Conservation (phyloP, 1,284 basidiomycete species). For the Kalmanozyma brasiliensis region DNA sequence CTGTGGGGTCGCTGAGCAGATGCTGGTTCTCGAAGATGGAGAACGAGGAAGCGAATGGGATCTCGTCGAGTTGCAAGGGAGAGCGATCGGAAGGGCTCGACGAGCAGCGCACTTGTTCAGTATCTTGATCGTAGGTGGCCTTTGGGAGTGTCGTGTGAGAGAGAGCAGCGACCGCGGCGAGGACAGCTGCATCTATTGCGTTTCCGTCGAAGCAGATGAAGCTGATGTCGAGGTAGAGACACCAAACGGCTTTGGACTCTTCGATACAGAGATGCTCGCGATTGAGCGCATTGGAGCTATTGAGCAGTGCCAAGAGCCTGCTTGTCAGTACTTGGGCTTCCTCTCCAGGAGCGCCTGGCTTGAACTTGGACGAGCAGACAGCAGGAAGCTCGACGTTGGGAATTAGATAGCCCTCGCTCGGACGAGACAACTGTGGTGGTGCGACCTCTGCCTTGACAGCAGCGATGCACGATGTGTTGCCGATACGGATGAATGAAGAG, state of each 20-base stretch:
- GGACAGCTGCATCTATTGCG: slow-evolving; percentile 85
- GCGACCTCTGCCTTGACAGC: slow-evolving; percentile 56
- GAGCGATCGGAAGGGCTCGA: slow-evolving; percentile 69
- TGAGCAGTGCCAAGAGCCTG: slow-evolving; percentile 73
- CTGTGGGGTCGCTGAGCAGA: slow-evolving; percentile 82
- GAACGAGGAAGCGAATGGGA: slow-evolving; percentile 78
- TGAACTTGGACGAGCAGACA: slow-evolving; percentile 90
- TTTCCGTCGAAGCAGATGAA: slow-evolving; percentile 98
- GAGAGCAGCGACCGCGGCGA: slow-evolving; percentile 87
- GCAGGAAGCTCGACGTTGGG: slow-evolving; percentile 91
- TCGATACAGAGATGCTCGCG: slow-evolving; percentile 81
- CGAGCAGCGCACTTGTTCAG: slow-evolving; percentile 76
- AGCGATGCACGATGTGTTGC: slow-evolving; percentile 49
- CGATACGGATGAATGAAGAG: slow-evolving; percentile 43
- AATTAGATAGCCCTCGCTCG: slow-evolving; percentile 46
- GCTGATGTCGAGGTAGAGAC: slow-evolving; percentile 89
- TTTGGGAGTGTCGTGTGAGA: slow-evolving; percentile 77
- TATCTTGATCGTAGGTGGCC: slow-evolving; percentile 79
- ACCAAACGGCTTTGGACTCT: slow-evolving; percentile 84
- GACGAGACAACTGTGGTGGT: slow-evolving; percentile 29
- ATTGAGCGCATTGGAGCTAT: slow-evolving; percentile 71
- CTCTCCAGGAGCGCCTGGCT: slow-evolving; percentile 82
- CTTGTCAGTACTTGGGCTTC: slow-evolving; percentile 56
- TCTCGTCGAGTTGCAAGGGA: slow-evolving; percentile 72
- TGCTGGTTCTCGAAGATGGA: slow-evolving; percentile 81